Evolutionary conservation across 2,329 filamentous ascomycete species (phyloP), one percentile per base, ranked within the genome.

Genomic region (Ascochyta lentis): DNA sequence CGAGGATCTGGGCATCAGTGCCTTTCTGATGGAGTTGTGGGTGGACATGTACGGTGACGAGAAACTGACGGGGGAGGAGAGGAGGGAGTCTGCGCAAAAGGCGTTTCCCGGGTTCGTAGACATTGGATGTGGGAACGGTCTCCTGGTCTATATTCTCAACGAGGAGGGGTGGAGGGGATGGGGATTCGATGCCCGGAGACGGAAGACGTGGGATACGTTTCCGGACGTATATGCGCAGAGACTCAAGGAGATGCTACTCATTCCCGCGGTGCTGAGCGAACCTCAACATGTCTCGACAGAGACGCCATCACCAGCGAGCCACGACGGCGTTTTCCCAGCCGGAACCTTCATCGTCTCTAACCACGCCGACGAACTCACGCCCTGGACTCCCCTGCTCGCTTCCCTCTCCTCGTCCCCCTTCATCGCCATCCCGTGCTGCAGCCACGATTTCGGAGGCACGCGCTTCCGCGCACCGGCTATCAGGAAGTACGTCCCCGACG

Each of bases 271-370:
- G n/a, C 64, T 81, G 2, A 61, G 65, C 23, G 26, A 39, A 5
- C 22, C 44, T 6, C n/a, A 29, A 4, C 7, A 2, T n/a, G 23
- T 27, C 9, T 6, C 34, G n/a, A 19, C 48, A 12, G 8, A 37
- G 38, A 12, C 34, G 15, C 6, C 34, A 8, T 26, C n/a, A 19
- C 37, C 37, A 13, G 16, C 16, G 15, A 57, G 60, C 3, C 82
- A 85, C 63, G 71, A 80, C 59, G 95, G 94, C 33, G 69, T 81
- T 9, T 96, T 98, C 68, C 81, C 86, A 0, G 72, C 76, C 15
- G 86, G 86, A 26, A 96, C 92, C 0, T 99, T 99, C 75, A 92
- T 99, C 67, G 89, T 99, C 60, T 96, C 92, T 44, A 99, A 99
- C 71, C 95, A 99, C 74, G 94, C 94, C 10, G 95, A 99, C 72